Conservation (phyloP, 495 filamentous ascomycete genomes). For the Alectoria sarmentosa region DNA sequence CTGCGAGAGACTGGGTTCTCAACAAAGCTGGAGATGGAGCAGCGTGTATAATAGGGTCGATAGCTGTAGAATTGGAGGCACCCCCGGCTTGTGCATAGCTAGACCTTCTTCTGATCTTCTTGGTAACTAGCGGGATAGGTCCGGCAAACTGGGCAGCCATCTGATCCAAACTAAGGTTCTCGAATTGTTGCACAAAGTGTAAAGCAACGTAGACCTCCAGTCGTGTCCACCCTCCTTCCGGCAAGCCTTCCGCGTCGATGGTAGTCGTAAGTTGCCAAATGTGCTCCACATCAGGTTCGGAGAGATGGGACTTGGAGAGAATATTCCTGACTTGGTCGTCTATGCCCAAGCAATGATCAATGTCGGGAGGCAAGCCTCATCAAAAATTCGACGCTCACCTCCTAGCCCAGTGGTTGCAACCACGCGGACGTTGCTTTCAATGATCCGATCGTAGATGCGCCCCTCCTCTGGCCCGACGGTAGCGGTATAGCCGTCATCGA, state of each 20-base stretch:
- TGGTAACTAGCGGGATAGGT: constrained; percentile 1
- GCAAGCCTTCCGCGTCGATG: constrained; percentile 7
- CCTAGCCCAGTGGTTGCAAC: not conserved
- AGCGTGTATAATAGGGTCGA: not conserved
- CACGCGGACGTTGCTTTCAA: not conserved
- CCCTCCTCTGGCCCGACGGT: not conserved
- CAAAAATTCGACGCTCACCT: not conserved
- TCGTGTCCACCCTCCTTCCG: constrained; percentile 12
- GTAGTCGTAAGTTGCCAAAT: constrained; percentile 17
- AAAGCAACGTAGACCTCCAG: constrained; percentile 22
- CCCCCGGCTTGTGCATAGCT: constrained; percentile 1
- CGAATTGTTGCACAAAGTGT: constrained; percentile 10
- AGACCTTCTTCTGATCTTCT: not conserved
- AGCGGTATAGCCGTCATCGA: not conserved
- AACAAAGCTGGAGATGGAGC: not conserved
- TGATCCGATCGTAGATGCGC: not conserved
- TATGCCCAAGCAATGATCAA: not conserved
- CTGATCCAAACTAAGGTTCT: constrained; percentile 9
- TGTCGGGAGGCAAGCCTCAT: not conserved
- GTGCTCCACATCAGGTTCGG: constrained; percentile 8
- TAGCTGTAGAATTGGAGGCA: not conserved
- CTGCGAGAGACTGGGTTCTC: constrained; percentile 1
- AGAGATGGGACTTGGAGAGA: constrained; percentile 17
- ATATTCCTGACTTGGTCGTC: constrained; percentile 8
- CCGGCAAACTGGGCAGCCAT: constrained; percentile 18